Base-by-base conservation (phyloP, 140 eudicot genomes). In the Senecio squalidus region DNA sequence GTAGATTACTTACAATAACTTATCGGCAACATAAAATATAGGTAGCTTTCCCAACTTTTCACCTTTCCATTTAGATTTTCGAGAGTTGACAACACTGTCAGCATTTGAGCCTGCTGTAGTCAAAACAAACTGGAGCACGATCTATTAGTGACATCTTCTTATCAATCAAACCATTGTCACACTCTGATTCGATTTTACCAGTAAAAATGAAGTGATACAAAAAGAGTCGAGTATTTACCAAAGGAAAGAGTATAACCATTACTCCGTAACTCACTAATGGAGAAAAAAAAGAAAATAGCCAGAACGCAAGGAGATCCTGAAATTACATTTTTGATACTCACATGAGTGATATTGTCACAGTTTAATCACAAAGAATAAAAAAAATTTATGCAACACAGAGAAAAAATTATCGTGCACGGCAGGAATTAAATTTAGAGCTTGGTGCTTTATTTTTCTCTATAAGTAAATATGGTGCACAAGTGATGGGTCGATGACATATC, bases 51-150 rank as follows among this genome's bases (percentile, higher is more conserved):
- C 84, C 62, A n/a, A n/a, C n/a, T 84, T 93, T 60, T 69, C 74
- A 38, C 83, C 85, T 39, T 41, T 60, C 96, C 96, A 87, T 63
- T 78, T 79, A 29, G 28, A 73, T 78, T 88, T 82, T 26, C 75
- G 81, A 69, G 66, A 67, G 50, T 74, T 62, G 21, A 87, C 64
- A 2, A 84, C 77, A 9, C 76, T 73, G 44, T 92, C 96, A 41
- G 89, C 95, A 67, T 87, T 89, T 36, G 98, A 81, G 55, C 96
- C 96, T 25, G 98, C 85, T 67, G 98, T 95, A 31, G 96, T 80
- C 78, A 92, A 67, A 74, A 92, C 98, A 69, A 92, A 92, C 98
- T 92, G 70, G 33, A 58, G 55, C 55, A 70, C 28, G 53, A 58
- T 14, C 16, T 41, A 68, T 79, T 63, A 43, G 59, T 11, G 43